These are phyloP conservation scores for Nitzschia sp. DNA, from an alignment of 108 stramenopile genomes.

Conservation along the genomic window DNA sequence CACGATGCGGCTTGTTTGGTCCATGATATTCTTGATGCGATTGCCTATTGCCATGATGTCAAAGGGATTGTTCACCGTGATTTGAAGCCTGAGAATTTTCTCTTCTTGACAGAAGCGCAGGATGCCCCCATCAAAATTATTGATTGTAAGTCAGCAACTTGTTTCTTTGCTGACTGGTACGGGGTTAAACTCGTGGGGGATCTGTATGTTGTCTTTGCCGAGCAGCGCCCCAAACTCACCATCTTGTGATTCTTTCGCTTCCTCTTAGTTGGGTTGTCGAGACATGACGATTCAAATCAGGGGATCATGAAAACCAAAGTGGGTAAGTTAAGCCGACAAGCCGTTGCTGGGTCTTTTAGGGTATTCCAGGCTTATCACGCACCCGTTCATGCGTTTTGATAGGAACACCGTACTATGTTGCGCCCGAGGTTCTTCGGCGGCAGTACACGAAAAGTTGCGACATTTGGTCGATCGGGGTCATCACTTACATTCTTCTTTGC, in stretches of 20 bases:
- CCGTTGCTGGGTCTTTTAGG: background rate
- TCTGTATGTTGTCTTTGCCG: too few relatives aligned
- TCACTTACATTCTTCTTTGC: slow-evolving; percentile 93
- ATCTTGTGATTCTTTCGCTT: too few relatives aligned
- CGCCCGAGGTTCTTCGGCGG: slow-evolving; percentile 89
- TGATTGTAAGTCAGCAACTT: too few relatives aligned
- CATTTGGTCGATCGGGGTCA: slow-evolving; percentile 95
- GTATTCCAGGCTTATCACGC: too few relatives aligned
- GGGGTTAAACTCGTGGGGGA: too few relatives aligned
- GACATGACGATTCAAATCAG: slow-evolving; percentile 79
- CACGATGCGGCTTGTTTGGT: slow-evolving; percentile 88
- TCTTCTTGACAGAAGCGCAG: slow-evolving; percentile 83
- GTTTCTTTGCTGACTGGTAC: too few relatives aligned
- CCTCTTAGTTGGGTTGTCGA: slow-evolving; percentile 96
- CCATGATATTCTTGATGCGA: slow-evolving; percentile 87
- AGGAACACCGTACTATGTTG: slow-evolving; percentile 90
- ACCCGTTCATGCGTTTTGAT: too few relatives aligned
- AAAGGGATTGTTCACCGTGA: slow-evolving; percentile 96
- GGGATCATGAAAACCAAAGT: slow-evolving; percentile 93
- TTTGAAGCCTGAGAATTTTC: slow-evolving; percentile 96
- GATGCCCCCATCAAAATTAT: slow-evolving; percentile 93
- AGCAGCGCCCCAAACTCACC: too few relatives aligned
- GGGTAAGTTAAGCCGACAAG: slow-evolving; percentile 27
- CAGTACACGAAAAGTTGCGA: slow-evolving; percentile 95
- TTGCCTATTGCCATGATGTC: slow-evolving; percentile 93